These are phyloP conservation scores for Castanea crenata DNA, from an alignment of 306 rosid species.

Conservation along the genomic window DNA sequence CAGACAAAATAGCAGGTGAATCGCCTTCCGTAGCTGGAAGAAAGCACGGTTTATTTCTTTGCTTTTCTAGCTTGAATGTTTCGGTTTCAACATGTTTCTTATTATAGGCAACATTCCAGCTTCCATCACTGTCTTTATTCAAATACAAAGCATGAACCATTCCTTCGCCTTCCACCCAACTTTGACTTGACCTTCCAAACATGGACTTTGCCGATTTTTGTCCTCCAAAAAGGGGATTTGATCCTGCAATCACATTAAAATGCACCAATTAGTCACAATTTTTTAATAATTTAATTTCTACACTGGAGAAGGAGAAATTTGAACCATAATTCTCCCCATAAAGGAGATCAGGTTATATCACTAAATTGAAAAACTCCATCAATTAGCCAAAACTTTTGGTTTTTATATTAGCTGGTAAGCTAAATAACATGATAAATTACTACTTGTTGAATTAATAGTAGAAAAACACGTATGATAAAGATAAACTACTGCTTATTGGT, in stretches of 20 bases:
- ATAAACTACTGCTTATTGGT: no score
- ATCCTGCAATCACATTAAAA: constrained; percentile 35
- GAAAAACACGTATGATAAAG: no score
- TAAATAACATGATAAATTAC: no score
- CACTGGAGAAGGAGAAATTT: background rate
- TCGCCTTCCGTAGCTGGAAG: constrained; percentile 60
- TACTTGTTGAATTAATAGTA: no score
- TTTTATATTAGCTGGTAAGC: no score
- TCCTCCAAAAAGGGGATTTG: constrained; percentile 79
- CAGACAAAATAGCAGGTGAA: constrained; percentile 45
- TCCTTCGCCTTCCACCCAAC: constrained; percentile 88
- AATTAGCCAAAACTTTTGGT: no score
- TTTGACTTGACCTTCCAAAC: constrained; percentile 51
- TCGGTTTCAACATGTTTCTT: constrained; percentile 61
- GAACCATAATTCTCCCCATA: no score
- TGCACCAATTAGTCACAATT: background rate
- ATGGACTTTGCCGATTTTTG: constrained; percentile 57
- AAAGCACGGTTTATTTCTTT: constrained; percentile 52
- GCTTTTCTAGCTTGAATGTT: constrained; percentile 49
- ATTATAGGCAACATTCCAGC: constrained; percentile 53
- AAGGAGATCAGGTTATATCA: no score
- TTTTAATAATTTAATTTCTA: background rate
- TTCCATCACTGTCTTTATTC: constrained; percentile 19
- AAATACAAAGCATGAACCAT: constrained; percentile 73
- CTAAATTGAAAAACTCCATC: no score